Evolutionary conservation across 2,329 filamentous ascomycete genomes (phyloP).

Genomic region (Grosmannia clavigera): DNA sequence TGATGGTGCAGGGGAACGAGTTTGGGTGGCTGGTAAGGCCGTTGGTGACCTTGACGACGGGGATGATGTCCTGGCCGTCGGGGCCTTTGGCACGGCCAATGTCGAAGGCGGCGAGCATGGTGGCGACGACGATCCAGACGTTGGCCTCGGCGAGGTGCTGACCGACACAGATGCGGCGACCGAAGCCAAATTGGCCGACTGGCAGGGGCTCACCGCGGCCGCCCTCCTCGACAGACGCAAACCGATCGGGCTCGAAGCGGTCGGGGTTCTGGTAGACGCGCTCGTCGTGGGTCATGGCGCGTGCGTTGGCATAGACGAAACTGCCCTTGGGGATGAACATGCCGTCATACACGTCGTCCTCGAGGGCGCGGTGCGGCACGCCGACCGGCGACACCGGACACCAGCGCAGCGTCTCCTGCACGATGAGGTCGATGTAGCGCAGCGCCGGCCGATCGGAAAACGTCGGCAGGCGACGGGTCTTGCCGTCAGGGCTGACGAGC

Average conservation of each 20-base stretch:
- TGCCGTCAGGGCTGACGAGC: constrained; percentile 19
- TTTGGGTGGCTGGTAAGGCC: constrained; percentile 11
- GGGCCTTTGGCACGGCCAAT: constrained; percentile 16
- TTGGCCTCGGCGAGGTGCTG: constrained; percentile 28
- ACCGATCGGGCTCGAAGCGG: constrained; percentile 26
- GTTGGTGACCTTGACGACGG: constrained; percentile 8
- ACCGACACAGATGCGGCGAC: constrained; percentile 34
- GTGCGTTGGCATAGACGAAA: constrained; percentile 28
- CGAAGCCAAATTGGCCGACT: constrained; percentile 37
- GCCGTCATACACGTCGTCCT: constrained; percentile 28
- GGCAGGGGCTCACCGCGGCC: constrained; percentile 28
- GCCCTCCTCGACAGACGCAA: constrained; percentile 23
- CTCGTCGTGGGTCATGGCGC: constrained; percentile 33
- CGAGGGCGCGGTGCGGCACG: constrained; percentile 27
- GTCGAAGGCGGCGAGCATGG: constrained; percentile 24
- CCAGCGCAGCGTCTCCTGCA: constrained; percentile 35
- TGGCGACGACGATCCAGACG: constrained; percentile 26
- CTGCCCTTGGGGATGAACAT: constrained; percentile 18
- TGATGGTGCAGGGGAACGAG: constrained; percentile 4
- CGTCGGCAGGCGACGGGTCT: constrained; percentile 20
- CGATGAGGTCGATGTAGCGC: constrained; percentile 28
- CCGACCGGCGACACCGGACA: constrained; percentile 24
- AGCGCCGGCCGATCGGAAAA: constrained; percentile 24
- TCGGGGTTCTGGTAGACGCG: constrained; percentile 25
- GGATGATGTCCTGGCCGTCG: constrained; percentile 3